Evolutionary conservation across 306 rosid species (phyloP).

Genomic region (Castanea sativa): DNA sequence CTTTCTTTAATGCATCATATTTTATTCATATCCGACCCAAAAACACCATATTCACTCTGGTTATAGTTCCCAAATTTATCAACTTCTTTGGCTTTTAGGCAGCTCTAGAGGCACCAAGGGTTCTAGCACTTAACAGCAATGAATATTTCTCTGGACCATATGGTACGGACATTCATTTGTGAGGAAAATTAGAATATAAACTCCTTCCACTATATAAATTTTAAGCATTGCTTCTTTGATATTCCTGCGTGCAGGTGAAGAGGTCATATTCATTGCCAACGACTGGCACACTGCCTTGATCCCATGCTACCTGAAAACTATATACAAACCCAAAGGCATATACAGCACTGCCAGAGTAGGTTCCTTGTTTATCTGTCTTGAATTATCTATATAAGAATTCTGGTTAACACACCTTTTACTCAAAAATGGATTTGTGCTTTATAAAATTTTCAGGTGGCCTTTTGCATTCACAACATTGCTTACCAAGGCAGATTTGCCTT

Average conservation of each 20-base stretch:
- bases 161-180: constrained; percentile 38
- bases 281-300: constrained; percentile 85
- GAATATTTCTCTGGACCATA: constrained; percentile 68
- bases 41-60: neutral
- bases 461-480: constrained; percentile 83
- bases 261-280: constrained; percentile 66
- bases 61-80: neutral
- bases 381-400: constrained; percentile 7
- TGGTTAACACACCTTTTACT: neutral
- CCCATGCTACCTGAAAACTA: constrained; percentile 65
- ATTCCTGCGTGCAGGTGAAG: constrained; percentile 56
- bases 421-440: constrained; percentile 8
- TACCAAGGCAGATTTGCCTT: constrained; percentile 80
- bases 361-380: neutral
- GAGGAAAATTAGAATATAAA: neutral
- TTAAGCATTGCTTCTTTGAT: neutral
- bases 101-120: constrained; percentile 73
- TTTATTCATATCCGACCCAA: neutral
- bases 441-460: constrained; percentile 50
- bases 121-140: constrained; percentile 54
- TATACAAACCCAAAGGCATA: constrained; percentile 53
- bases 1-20: neutral
- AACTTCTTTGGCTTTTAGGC: constrained; percentile 42
- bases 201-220: neutral
- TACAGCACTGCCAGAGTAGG: constrained; percentile 59